Conservation (phyloP, 768 basidiomycete genomes). For the Baorangia bicolor region DNA sequence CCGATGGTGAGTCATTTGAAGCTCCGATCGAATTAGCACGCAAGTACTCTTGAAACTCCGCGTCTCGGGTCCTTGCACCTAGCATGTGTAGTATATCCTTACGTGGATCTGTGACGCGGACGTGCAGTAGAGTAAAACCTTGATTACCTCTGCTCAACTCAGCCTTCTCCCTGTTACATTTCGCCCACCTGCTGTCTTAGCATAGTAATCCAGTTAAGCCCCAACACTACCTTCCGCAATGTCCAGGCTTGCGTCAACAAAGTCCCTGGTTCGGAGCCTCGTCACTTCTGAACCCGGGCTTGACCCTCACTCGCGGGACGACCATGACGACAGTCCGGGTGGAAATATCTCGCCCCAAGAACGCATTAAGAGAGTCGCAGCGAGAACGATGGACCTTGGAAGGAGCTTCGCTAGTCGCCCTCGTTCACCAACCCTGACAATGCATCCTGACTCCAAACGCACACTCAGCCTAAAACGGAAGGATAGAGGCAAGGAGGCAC, state of each 20-base stretch:
- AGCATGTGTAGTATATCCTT: not conserved
- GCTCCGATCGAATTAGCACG: conserved; percentile 16
- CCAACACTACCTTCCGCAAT: conserved; percentile 12
- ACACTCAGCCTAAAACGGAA: conserved; percentile 57
- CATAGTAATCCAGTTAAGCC: conserved; percentile 4
- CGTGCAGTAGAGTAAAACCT: conserved; percentile 12
- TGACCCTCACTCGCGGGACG: conserved; percentile 32
- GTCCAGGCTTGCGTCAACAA: conserved; percentile 27
- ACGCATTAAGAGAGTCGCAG: conserved; percentile 54
- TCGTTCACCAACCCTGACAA: conserved; percentile 26
- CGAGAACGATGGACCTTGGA: conserved; percentile 63
- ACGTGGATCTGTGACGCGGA: conserved; percentile 22
- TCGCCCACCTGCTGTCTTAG: conserved; percentile 3
- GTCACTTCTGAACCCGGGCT: conserved; percentile 32
- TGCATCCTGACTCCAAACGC: conserved; percentile 44
- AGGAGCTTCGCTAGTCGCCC: conserved; percentile 51
- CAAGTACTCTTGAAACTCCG: not conserved
- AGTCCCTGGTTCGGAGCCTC: conserved; percentile 19
- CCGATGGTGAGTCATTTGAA: not conserved
- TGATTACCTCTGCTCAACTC: conserved; percentile 1
- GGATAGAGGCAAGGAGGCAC: conserved; percentile 45
- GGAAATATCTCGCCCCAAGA: conserved; percentile 36
- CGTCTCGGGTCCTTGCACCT: not conserved
- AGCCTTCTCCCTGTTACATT: not conserved
- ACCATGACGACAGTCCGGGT: conserved; percentile 28